phyloP scores from a whole-genome alignment of 1,284 basidiomycete genomes.

The Gastroboletus turbinatus region DNA sequence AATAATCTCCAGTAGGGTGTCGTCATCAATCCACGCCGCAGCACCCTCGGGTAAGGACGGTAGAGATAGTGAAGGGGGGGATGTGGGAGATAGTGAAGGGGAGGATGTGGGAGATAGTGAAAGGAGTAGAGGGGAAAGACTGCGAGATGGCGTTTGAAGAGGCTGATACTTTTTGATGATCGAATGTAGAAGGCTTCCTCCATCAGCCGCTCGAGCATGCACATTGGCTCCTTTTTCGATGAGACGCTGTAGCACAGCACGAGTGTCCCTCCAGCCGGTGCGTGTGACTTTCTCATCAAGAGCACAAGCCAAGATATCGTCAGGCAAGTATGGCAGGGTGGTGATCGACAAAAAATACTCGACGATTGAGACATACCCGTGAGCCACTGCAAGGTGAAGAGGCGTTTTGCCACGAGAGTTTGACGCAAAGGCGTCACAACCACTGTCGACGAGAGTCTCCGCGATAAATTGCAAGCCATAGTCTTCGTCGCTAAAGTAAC shows the following conservation, averaged over 20 bases:
- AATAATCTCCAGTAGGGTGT: neutral
- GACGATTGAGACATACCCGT: neutral
- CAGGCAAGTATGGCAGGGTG: neutral
- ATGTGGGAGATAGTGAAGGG: too few relatives aligned
- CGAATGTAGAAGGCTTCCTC: constrained; percentile 1
- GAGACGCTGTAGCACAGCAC: neutral
- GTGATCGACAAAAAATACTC: neutral
- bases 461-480: neutral
- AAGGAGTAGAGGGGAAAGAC: too few relatives aligned
- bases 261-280: neutral
- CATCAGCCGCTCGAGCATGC: neutral
- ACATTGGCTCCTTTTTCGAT: neutral
- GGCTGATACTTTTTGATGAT: neutral
- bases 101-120: neutral
- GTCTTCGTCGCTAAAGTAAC: neutral
- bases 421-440: neutral
- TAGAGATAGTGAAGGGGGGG: neutral
- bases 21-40: neutral
- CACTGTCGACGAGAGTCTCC: neutral
- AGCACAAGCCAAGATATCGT: neutral
- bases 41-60: neutral
- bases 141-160: neutral
- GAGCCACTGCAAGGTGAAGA: neutral
- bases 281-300: neutral
- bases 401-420: neutral